Percentiles rank a stretch among this genome's conserved stretches.
Evolutionary conservation across 768 basidiomycete species (phyloP).

Genomic region (Lentinula aciculospora): DNA sequence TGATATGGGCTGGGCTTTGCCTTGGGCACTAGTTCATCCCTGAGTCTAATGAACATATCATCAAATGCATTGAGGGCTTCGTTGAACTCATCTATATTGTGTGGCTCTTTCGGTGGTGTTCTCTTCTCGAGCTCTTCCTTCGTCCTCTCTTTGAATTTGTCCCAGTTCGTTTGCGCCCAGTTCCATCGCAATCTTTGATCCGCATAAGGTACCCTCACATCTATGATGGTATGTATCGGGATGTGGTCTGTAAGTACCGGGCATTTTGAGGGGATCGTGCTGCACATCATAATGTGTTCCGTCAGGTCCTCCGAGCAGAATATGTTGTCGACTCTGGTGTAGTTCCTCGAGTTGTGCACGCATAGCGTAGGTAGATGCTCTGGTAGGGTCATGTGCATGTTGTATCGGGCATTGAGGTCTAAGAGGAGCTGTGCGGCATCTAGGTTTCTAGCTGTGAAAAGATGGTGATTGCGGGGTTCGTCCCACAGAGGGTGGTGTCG

Average conservation of each 20-base stretch:
- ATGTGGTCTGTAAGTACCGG: neutral
- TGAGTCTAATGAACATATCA: neutral
- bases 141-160: neutral
- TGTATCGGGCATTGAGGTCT: neutral
- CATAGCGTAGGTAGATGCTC: slow-evolving; percentile 24
- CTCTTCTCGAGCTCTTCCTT: neutral
- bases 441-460: slow-evolving; percentile 26
- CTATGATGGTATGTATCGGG: neutral
- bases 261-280: neutral
- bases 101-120: too few species aligned
- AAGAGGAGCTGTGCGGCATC: slow-evolving; percentile 15
- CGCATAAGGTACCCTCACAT: neutral
- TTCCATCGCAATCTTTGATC: neutral
- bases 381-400: neutral
- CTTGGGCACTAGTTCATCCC: neutral
- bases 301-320: slow-evolving; percentile 20
- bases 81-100: too few species aligned
- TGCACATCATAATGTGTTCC: slow-evolving; percentile 8
- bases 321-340: slow-evolving; percentile 37
- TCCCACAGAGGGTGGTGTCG: slow-evolving; percentile 37
- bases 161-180: neutral
- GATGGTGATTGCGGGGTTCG: slow-evolving; percentile 19
- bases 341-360: slow-evolving; percentile 21
- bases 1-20: neutral
- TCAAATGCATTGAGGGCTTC: neutral